Evolutionary conservation across 2,329 filamentous ascomycete genomes (phyloP), one percentile per base, ranked within the genome.

Genomic region (Capronia americana): DNA sequence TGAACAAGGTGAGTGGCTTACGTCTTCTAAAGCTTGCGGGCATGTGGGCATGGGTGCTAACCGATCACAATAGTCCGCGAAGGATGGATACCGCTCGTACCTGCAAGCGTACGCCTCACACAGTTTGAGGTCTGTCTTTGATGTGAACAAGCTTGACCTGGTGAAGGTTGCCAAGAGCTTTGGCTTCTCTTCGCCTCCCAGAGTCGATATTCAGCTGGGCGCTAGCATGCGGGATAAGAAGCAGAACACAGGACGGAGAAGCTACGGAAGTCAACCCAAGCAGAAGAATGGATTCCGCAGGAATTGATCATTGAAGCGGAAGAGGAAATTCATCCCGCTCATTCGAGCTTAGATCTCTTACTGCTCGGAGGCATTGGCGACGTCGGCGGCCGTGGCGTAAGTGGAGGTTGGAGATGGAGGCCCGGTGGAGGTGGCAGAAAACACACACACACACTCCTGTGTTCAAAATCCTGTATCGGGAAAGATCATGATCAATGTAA

Each of bases 51-150:
- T 24, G 23, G 48, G 23, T 14, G 48, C 20, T 41, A 41, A 32
- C 24, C 30, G 17, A 57, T 46, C 12, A 24, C 12, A 23, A 69
- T 17, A 65, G 83, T 88, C 86, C 34, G 87, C 87, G 51, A 90
- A 89, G 76, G 87, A 89, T 71, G 87, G 92, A 3, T 96, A 95
- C 82, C 87, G 92, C 67, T 92, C 91, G 23, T 99, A 99, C 78
- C 86, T 99, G 26, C 93, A 98, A 78, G 94, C 95, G 0, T 99
- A 99, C 76, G 93, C 94, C 24, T 93, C 90, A 65, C 95, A 94
- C 80, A 90, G 87, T 72, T 83, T 95, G 66, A 87, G 92, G 30
- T 90, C 88, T n/a, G 89, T 96, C 44, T 96, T 94, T 76, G 91
- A 94, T 77, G 88, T 96, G 61, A 85, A 92, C 77, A 92, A 92